Percentiles rank a stretch among this genome's conserved stretches.
These are phyloP conservation scores for Cruciata laevipes DNA, from an alignment of 257 asterid species.

Conservation along the genomic window DNA sequence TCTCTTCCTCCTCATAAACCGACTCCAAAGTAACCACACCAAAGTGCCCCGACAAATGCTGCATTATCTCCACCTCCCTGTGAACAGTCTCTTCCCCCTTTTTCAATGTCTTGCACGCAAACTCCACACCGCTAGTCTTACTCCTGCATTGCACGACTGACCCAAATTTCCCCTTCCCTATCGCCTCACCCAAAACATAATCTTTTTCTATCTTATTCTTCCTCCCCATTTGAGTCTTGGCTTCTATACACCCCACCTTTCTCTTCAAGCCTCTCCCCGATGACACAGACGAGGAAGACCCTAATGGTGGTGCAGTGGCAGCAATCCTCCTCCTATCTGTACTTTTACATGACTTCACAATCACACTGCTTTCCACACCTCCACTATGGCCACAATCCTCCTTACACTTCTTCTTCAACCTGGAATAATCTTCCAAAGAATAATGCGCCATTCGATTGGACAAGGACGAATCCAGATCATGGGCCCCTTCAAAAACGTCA, in stretches of 20 bases:
- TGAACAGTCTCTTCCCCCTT: conserved; percentile 47
- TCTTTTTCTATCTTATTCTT: conserved; percentile 37
- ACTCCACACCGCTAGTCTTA: conserved; percentile 30
- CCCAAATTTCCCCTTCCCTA: conserved; percentile 46
- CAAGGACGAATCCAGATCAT: conserved; percentile 25
- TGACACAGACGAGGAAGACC: conserved; percentile 24
- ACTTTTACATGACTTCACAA: conserved; percentile 34
- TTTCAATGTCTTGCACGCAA: conserved; percentile 39
- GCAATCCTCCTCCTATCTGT: conserved; percentile 34
- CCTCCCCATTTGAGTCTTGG: conserved; percentile 39
- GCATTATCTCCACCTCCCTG: conserved; percentile 48
- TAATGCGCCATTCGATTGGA: conserved; percentile 34
- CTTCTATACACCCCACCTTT: conserved; percentile 41
- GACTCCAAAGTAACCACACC: conserved; percentile 40
- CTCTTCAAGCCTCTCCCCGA: conserved; percentile 38
- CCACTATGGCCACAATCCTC: conserved; percentile 24
- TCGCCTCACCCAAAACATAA: conserved; percentile 26
- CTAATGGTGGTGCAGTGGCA: conserved; percentile 36
- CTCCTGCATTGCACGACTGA: conserved; percentile 36
- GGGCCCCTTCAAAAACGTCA: conserved; percentile 17
- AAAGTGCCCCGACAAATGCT: conserved; percentile 39
- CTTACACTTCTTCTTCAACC: conserved; percentile 42
- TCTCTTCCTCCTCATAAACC: conserved; percentile 37
- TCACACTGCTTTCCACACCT: conserved; percentile 19
- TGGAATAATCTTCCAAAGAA: conserved; percentile 36